Conservation (phyloP, 768 basidiomycete species). For the Mycena rebaudengoi region DNA sequence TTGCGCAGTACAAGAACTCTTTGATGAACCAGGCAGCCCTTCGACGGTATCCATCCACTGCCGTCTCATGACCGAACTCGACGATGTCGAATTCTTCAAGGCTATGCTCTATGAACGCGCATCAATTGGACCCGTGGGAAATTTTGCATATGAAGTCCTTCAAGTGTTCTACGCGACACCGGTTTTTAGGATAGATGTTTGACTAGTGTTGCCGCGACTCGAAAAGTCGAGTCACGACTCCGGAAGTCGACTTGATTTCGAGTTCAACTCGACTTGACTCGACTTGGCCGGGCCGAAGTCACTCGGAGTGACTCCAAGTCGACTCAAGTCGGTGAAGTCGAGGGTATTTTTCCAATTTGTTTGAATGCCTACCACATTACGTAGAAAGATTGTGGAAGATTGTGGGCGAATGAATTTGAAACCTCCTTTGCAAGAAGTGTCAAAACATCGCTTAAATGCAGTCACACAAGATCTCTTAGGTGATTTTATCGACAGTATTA, state of each 20-base stretch:
- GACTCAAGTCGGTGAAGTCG: too few relatives aligned
- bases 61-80: not conserved
- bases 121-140: too few relatives aligned
- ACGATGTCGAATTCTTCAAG: not conserved
- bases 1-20: conserved; percentile 19
- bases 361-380: not conserved
- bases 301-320: too few relatives aligned
- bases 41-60: not conserved
- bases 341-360: not conserved
- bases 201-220: too few relatives aligned
- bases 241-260: too few relatives aligned
- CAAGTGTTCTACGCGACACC: too few relatives aligned
- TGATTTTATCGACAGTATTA: too few relatives aligned
- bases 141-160: too few relatives aligned
- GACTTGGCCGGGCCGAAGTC: too few relatives aligned
- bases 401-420: not conserved
- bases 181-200: too few relatives aligned
- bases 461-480: not conserved
- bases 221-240: too few relatives aligned
- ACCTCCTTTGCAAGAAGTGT: not conserved
- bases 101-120: not conserved
- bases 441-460: not conserved
- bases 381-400: conserved; percentile 1
- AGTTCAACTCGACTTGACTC: too few relatives aligned
- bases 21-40: not conserved